Percentiles rank a stretch among this genome's conserved stretches.
phyloP scores from a whole-genome alignment of 257 asterid genomes.

The Eustoma russellianum region DNA sequence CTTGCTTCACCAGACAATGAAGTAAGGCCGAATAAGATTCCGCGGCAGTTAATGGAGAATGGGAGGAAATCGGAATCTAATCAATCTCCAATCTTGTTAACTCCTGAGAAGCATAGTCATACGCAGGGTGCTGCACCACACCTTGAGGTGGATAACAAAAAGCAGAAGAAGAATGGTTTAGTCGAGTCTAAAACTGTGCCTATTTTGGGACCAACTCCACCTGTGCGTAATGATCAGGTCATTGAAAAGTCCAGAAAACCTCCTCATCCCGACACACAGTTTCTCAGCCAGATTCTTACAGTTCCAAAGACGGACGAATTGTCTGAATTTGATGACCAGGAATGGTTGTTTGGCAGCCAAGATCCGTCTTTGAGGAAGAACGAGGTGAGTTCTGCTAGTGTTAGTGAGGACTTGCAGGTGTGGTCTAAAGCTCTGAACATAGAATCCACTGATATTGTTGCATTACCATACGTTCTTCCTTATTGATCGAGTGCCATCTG shows the following conservation, averaged over 20 bases:
- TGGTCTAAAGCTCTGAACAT: conserved; percentile 60
- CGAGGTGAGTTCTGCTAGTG: conserved; percentile 14
- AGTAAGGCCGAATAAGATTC: conserved; percentile 47
- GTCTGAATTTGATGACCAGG: conserved; percentile 44
- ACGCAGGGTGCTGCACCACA: conserved; percentile 21
- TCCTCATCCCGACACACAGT: conserved; percentile 66
- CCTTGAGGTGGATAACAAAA: conserved; percentile 19
- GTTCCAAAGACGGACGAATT: conserved; percentile 45
- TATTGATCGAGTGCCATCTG: conserved; percentile 30
- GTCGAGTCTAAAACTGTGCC: conserved; percentile 27
- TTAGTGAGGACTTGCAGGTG: conserved; percentile 25
- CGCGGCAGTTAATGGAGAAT: conserved; percentile 33
- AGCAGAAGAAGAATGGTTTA: conserved; percentile 33
- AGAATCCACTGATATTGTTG: conserved; percentile 51
- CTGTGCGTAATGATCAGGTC: conserved; percentile 18
- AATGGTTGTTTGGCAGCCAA: conserved; percentile 46
- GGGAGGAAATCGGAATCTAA: conserved; percentile 40
- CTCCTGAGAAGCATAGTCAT: conserved; percentile 12
- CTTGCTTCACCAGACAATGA: conserved; percentile 46
- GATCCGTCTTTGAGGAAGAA: conserved; percentile 19
- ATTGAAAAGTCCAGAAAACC: conserved; percentile 38
- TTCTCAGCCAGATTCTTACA: conserved; percentile 35
- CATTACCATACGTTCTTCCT: conserved; percentile 76
- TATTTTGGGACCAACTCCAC: conserved; percentile 26
- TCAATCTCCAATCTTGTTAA: conserved; percentile 21